Conservation (phyloP, 352 stramenopile species). For the Globisporangium spinosum region DNA sequence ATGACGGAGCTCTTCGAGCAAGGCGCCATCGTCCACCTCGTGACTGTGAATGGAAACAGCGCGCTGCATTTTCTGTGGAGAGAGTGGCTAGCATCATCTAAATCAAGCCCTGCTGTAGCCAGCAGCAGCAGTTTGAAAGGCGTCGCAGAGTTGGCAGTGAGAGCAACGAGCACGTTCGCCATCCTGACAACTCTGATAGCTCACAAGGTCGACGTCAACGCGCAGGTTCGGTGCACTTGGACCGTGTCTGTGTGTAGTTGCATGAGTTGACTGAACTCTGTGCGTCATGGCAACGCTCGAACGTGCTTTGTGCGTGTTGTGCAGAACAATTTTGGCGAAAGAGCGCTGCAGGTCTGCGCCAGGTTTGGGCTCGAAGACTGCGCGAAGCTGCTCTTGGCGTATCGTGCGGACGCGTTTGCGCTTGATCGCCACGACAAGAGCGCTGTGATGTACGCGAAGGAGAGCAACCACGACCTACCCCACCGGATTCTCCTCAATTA, state of each 20-base stretch:
- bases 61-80: slow-evolving; percentile 65
- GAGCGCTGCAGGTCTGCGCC: slow-evolving; percentile 49
- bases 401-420: slow-evolving; percentile 30
- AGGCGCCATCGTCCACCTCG: slow-evolving; percentile 42
- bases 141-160: slow-evolving; percentile 27
- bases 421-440: slow-evolving; percentile 39
- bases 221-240: slow-evolving; percentile 31
- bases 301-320: not conserved
- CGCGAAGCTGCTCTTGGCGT: slow-evolving; percentile 45
- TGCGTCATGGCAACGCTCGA: not conserved
- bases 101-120: slow-evolving; percentile 6
- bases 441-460: slow-evolving; percentile 39
- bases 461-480: slow-evolving; percentile 29
- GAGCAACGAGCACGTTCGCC: slow-evolving; percentile 28
- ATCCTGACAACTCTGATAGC: slow-evolving; percentile 42
- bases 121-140: slow-evolving; percentile 24
- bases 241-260: not conserved
- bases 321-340: slow-evolving; percentile 68
- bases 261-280: not conserved
- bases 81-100: slow-evolving; percentile 27
- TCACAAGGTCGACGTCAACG: slow-evolving; percentile 40
- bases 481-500: slow-evolving; percentile 42
- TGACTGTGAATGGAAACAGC: slow-evolving; percentile 63
- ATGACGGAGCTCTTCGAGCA: slow-evolving; percentile 44
- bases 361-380: slow-evolving; percentile 51